Evolutionary conservation across 768 basidiomycete genomes (phyloP), one percentile per base, ranked within the genome.

Genomic region (Trametes villosa): DNA sequence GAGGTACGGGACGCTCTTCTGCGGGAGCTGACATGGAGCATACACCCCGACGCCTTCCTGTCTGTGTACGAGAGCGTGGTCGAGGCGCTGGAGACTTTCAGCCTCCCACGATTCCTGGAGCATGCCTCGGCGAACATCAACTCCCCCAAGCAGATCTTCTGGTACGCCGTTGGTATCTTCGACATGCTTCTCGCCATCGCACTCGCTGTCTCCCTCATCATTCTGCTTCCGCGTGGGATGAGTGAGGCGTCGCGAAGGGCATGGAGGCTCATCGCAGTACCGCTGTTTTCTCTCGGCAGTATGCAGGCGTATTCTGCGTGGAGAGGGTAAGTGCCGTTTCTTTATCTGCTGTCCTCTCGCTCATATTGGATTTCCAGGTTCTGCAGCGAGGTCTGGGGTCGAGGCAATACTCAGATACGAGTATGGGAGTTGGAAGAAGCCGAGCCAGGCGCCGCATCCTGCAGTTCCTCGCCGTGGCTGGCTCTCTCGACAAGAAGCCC

Each of bases 391-490:
- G 68, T 79, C 11, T 76, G 70, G 69, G 57, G 68, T 20, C 72
- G 76, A n/a, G 72, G 72, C n/a, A 53, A 60, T 17, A 69, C 66
- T 24, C 77, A 79, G 59, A 60, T 79, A 30, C 72, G 73, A 17
- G 67, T 68, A 6, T 79, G 78, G 78, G 78, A 79, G 60, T 68
- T 79, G 59, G 56, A 72, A 61, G 71, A 74, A 34, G 66, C 67
- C 46, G 68, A 74, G 52, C 62, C 63, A 57, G 72, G 75, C 53
- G 68, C 67, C 13, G 50, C 41, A 3, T 15, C n/a, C n/a, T n/a
- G n/a, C n/a, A n/a, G n/a, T n/a, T n/a, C n/a, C n/a, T n/a, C n/a
- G n/a, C n/a, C n/a, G n/a, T n/a, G n/a, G n/a, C n/a, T n/a, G n/a
- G n/a, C n/a, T n/a, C n/a, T n/a, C n/a, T n/a, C n/a, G n/a, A n/a